phyloP scores from a whole-genome alignment of 345 rosid species.

The Heritiera fomes region DNA sequence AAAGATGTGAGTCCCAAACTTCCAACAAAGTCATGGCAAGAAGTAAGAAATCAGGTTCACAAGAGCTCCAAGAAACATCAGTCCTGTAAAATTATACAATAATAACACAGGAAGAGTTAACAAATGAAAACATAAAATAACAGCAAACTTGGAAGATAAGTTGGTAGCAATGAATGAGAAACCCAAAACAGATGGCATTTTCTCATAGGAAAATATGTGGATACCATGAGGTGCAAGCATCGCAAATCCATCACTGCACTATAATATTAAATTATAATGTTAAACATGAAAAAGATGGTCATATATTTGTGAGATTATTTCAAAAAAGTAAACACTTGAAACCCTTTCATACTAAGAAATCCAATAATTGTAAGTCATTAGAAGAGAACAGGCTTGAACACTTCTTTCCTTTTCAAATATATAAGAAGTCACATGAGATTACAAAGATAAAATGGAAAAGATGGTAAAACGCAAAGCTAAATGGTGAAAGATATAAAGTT shows the following conservation, averaged over 20 bases:
- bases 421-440: slow-evolving; percentile 25
- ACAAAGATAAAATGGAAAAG: slow-evolving; percentile 5
- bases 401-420: slow-evolving; percentile 27
- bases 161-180: not conserved
- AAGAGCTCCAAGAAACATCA: slow-evolving; percentile 93
- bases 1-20: slow-evolving; percentile 99
- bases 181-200: not conserved
- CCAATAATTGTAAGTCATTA: not conserved
- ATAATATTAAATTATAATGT: slow-evolving; percentile 11
- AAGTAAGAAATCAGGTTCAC: slow-evolving; percentile 92
- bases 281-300: not conserved
- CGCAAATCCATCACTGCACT: slow-evolving; percentile 23
- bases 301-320: not conserved
- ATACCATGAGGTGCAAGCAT: slow-evolving; percentile 8
- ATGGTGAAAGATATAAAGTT: not conserved
- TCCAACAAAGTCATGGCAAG: slow-evolving; percentile 94
- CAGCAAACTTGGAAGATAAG: slow-evolving; percentile 20
- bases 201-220: not conserved
- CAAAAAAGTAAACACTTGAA: not conserved
- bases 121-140: slow-evolving; percentile 35
- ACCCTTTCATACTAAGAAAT: not conserved
- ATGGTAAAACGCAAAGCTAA: not conserved
- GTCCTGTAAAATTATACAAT: slow-evolving; percentile 70
- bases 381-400: slow-evolving; percentile 15
- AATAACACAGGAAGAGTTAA: slow-evolving; percentile 51